Base-by-base conservation (phyloP, 2,329 filamentous ascomycete genomes). In the Penicillium frequentans region DNA sequence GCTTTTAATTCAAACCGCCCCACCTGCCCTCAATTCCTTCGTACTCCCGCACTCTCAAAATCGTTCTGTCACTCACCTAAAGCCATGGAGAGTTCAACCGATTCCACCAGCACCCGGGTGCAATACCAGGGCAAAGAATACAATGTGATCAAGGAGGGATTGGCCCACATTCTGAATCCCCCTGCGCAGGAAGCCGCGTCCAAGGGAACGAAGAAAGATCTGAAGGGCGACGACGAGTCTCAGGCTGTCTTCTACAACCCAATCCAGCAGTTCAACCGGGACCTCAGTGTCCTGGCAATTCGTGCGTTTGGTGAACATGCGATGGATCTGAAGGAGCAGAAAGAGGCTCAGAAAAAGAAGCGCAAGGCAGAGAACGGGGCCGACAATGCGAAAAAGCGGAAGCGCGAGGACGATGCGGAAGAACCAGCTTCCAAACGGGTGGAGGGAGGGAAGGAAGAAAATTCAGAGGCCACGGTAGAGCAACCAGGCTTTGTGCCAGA, bases 181-280 rank as follows among this genome's bases (percentile, higher is more conserved):
- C 80, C 63, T 71, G 77, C 63, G 70, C 83, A 74, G 64, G 73
- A 74, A 60, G 50, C 74, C 43, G 69, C 70, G 58, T 58, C 68
- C 1, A 77, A 79, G 59, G 71, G 76, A 24, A 77, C 78, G 46
- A 80, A 79, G 59, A 70, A 64, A 39, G 71, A 77, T 58, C 64
- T 74, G 27, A 74, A 74, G 55, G 79, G 83, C 57, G 83, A 87
- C 51, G 82, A 86, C 65, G 81, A 86, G 39, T 84, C 87, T 65
- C 89, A 93, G 67, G 80, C 82, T 33, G 96, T 99, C 55, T 99
- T 99, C 71, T 99, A 99, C 82, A 99, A 99, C 68, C 93, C 95
- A 0, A 97, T 99, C 54, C 95, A 99, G 73, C 95, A 99, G 72
- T 99, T 98, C 81, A 99, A 99, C 75, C 89, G 96, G 47, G 95